Conservation (phyloP, 1,139 yeast species). For the Yamadazyma mexicana region DNA sequence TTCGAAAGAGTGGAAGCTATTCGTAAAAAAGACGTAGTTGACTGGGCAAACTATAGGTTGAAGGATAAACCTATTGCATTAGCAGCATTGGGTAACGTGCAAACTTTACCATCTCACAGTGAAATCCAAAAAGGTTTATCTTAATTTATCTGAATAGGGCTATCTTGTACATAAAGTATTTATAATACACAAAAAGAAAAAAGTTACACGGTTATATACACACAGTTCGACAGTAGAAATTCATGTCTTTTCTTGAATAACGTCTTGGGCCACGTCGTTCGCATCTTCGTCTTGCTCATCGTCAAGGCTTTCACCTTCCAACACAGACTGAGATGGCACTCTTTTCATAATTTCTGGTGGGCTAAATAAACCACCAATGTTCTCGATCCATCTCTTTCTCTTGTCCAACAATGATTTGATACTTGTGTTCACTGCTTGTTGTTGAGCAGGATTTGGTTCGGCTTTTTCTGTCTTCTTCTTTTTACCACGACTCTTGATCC, state of each 20-base stretch:
- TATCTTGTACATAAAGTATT: conserved; percentile 6
- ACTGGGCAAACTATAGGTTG: conserved; percentile 86
- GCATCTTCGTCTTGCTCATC: conserved; percentile 44
- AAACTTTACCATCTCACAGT: conserved; percentile 58
- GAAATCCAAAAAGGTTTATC: conserved; percentile 47
- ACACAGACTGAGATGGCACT: conserved; percentile 64
- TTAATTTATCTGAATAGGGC: conserved; percentile 1
- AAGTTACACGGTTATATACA: not conserved
- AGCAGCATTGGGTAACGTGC: conserved; percentile 85
- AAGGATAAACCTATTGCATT: conserved; percentile 80
- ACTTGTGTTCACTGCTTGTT: conserved; percentile 69
- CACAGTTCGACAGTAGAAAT: not conserved
- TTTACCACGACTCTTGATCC: conserved; percentile 80
- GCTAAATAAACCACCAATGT: conserved; percentile 81
- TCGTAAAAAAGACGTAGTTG: conserved; percentile 73
- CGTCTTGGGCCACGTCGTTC: conserved; percentile 46
- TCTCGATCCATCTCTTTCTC: conserved; percentile 83
- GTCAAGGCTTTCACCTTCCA: conserved; percentile 33
- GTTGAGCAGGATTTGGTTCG: conserved; percentile 37
- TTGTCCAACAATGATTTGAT: conserved; percentile 79
- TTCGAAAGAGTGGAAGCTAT: conserved; percentile 81
- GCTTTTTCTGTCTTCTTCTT: conserved; percentile 56
- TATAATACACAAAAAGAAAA: conserved; percentile 5
- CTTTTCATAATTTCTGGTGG: conserved; percentile 72
- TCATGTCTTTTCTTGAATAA: conserved; percentile 25